Evolutionary conservation across 768 basidiomycete species (phyloP), one percentile per base, ranked within the genome.

Genomic region (Hemileccinum rubropunctum): DNA sequence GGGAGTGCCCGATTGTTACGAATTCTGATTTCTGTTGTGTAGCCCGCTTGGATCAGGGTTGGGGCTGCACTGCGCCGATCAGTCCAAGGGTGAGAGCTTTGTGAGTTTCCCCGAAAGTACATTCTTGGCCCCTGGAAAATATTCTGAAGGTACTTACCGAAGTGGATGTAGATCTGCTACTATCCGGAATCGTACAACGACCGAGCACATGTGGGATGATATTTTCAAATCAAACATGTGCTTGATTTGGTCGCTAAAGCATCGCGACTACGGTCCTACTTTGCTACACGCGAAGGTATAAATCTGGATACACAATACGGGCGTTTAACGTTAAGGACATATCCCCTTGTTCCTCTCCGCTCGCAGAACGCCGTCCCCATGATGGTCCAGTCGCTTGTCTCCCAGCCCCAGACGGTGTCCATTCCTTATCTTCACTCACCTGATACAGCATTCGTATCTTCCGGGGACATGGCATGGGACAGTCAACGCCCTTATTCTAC

Each of bases 381-480:
- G 54, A 49, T 53, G 10, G 21, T 41, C 36, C 54, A 61, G 9
- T 42, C 50, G 1, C 50, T 54, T 21, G 27, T 56, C 35, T 58
- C 66, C 41, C 66, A 59, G 14, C 20, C 49, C 51, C 71, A 69
- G 37, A 67, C 70, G 40, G 56, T 75, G 43, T 62, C 76, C 59
- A 80, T 82, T 76, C 79, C 82, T 57, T 76, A 80, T 56, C 73
- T 84, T 61, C 79, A 82, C 63, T 71, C 79, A 42, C 61, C 65
- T 57, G 79, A 82, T 62, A 71, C 79, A 45, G 74, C 78, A 52
- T 74, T 86, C 39, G 74, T 80, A 59, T 81, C 72, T n/a, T 60
- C 59, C 1, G 46, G 48, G 21, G 79, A 81, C 55, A 49, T 74
- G 48, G 51, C 73, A 52, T 84, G 81, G 79, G 78, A 83, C 61